phyloP scores from a whole-genome alignment of 1,139 yeast genomes.

The Magnusiomyces suaveolens region DNA sequence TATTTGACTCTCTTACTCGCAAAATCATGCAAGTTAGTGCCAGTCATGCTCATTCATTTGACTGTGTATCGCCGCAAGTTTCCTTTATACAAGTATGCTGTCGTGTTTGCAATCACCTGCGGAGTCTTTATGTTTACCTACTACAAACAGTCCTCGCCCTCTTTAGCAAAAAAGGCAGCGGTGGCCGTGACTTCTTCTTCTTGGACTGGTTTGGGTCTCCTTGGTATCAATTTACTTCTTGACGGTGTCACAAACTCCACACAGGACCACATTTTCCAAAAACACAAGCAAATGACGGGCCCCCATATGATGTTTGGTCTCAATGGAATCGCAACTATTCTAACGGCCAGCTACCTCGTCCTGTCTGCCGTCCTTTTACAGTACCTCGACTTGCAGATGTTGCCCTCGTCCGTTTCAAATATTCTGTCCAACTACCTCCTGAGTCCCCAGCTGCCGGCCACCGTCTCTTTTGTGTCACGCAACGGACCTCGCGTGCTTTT shows the following conservation, averaged over 20 bases:
- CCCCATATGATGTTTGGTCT: slow-evolving; percentile 81
- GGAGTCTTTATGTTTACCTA: slow-evolving; percentile 80
- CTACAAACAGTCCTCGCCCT: slow-evolving; percentile 26
- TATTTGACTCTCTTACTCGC: slow-evolving; percentile 78
- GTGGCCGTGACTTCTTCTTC: slow-evolving; percentile 18
- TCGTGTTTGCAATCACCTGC: slow-evolving; percentile 62
- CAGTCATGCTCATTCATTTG: slow-evolving; percentile 79
- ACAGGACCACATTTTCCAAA: slow-evolving; percentile 71
- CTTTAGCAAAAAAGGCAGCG: slow-evolving; percentile 15
- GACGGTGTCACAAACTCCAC: slow-evolving; percentile 93
- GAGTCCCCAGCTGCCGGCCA: not conserved
- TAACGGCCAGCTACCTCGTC: slow-evolving; percentile 35
- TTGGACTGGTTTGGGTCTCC: slow-evolving; percentile 49
- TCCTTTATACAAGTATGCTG: slow-evolving; percentile 66
- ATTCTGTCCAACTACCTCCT: not conserved
- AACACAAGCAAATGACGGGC: slow-evolving; percentile 47
- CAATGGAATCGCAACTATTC: slow-evolving; percentile 46
- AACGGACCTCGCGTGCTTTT: slow-evolving; percentile 42
- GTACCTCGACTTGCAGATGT: not conserved
- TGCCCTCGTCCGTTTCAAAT: not conserved
- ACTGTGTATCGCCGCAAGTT: slow-evolving; percentile 62
- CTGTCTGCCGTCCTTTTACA: slow-evolving; percentile 38
- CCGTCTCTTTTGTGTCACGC: not conserved
- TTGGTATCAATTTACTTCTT: slow-evolving; percentile 55
- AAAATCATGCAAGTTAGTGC: slow-evolving; percentile 86